These are phyloP conservation scores for Stenogyne calaminthoides DNA, from an alignment of 305 asterid species.

Conservation along the genomic window DNA sequence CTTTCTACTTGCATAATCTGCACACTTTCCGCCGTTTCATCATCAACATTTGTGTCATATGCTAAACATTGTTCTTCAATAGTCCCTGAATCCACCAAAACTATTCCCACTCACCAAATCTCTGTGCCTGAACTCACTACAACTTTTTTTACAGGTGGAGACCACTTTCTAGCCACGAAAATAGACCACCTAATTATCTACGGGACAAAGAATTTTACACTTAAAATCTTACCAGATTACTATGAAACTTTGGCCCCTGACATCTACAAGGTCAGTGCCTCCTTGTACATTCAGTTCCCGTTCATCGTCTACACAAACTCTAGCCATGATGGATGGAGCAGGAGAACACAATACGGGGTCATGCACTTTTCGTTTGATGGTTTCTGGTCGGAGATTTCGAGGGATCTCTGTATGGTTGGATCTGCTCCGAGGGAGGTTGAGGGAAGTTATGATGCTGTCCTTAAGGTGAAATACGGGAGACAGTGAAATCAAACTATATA, in stretches of 20 bases:
- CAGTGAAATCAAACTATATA: slow-evolving; percentile 31
- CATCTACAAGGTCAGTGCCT: slow-evolving; percentile 25
- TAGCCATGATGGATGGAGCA: not conserved
- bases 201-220: not conserved
- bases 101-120: not conserved
- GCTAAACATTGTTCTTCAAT: slow-evolving; percentile 22
- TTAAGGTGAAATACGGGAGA: slow-evolving; percentile 35
- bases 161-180: too few species aligned
- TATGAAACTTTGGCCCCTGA: slow-evolving; percentile 18
- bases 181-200: too few species aligned
- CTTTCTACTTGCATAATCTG: not conserved
- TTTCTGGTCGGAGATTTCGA: too few species aligned
- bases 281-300: too few species aligned
- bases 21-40: not conserved
- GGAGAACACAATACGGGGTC: not conserved
- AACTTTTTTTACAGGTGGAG: not conserved
- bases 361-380: slow-evolving; percentile 33
- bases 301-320: not conserved
- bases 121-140: not conserved
- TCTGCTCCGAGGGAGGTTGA: too few species aligned
- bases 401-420: slow-evolving; percentile 50
- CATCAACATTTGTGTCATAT: not conserved
- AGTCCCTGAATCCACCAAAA: slow-evolving; percentile 18
- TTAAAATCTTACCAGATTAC: slow-evolving; percentile 23
- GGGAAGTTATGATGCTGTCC: slow-evolving; percentile 35